Base-by-base conservation (phyloP, 2,329 filamentous ascomycete genomes). In the Trichoderma lentiforme region DNA sequence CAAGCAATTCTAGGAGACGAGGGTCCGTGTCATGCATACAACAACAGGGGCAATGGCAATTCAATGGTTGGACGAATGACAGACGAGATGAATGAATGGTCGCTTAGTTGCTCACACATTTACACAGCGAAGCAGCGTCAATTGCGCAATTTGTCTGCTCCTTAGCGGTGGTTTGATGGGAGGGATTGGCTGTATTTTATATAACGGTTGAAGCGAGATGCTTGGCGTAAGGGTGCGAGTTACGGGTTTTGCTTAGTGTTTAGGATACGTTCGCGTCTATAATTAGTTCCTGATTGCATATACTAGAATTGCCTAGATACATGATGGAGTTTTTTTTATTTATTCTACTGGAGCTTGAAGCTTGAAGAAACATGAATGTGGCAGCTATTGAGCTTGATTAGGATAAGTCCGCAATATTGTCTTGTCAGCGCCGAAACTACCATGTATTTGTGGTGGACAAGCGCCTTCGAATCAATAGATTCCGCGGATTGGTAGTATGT, bases 1-100 rank as follows among this genome's bases (percentile, higher is more conserved):
- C 58, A 82, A 82, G 77, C 75, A 78, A 60, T 79, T 80, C 62
- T 83, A 77, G 74, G 57, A 14, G 60, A 71, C 30, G 66, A 21
- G 51, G 21, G 36, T 14, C 65, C 34, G 56, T 53, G 36, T 30
- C 43, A 28, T 28, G 39, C 9, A 30, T n/a, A 15, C 21, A 32
- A 32, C 32, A 11, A 18, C 18, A 7, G 47, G 26, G 28, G 15
- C 58, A 32, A 24, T 9, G 43, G 28, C 32, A n/a, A 28, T 9
- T 39, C 26, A 30, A 15, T 15, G 11, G 56, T 62, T 56, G 26
- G 39, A 4, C 63, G 15, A 26, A 8, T 51, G 53, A 12, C 56
- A 18, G 43, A 71, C n/a, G 53, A 30, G 12, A 15, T 43, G 24
- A 56, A 39, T 26, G 4, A n/a, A 8, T 47, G 21, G 8, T 32